phyloP scores from a whole-genome alignment of 257 asterid species.

The Lycium ferocissimum region DNA sequence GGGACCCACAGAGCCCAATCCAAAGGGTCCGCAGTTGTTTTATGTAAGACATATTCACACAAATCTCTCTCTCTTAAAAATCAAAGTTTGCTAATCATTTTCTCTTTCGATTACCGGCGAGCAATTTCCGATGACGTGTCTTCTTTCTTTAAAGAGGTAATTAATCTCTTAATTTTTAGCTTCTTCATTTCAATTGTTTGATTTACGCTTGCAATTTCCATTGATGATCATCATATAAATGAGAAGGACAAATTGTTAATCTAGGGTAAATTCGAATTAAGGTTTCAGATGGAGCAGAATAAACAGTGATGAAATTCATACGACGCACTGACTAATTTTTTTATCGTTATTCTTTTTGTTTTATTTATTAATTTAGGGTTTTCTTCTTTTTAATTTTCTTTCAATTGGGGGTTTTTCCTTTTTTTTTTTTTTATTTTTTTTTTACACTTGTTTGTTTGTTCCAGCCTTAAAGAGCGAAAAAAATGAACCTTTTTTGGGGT shows the following conservation, averaged over 20 bases:
- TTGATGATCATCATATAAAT: background rate
- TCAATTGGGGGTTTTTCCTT: background rate
- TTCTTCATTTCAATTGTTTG: background rate
- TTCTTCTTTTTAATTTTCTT: background rate
- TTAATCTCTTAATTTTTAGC: background rate
- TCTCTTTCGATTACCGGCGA: background rate
- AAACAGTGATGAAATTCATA: background rate
- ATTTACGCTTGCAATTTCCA: background rate
- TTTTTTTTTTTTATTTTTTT: too few species aligned
- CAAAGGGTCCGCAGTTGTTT: background rate
- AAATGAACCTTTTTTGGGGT: background rate
- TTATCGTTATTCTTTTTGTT: background rate
- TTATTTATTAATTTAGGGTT: constrained; percentile 1
- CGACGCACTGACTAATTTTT: background rate
- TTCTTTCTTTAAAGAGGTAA: background rate
- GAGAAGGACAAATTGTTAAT: background rate
- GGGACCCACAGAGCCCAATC: background rate
- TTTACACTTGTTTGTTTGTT: background rate
- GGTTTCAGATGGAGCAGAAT: background rate
- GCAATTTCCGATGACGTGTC: background rate
- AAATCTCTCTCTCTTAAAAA: background rate
- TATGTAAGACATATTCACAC: background rate
- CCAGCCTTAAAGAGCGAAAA: background rate
- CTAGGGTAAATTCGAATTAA: background rate
- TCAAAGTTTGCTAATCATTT: background rate